Conservation (phyloP, 768 basidiomycete genomes). For the Tulasnella sp. region DNA sequence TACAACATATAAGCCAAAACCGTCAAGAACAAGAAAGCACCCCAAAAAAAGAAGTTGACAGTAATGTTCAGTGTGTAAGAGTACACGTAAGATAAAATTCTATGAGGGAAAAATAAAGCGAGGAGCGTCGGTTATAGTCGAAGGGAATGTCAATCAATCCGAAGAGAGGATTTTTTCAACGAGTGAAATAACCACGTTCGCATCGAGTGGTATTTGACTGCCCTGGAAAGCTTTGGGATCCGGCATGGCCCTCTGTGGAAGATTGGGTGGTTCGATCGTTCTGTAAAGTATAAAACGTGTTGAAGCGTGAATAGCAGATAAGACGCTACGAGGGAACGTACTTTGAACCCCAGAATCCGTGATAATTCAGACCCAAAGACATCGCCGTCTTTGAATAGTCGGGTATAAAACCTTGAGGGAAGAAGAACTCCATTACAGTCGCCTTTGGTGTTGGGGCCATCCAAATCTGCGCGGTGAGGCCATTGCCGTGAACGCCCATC, state of each 20-base stretch:
- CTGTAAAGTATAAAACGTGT: slow-evolving; percentile 28
- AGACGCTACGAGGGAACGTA: slow-evolving; percentile 25
- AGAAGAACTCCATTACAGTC: slow-evolving; percentile 90
- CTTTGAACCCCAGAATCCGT: slow-evolving; percentile 71
- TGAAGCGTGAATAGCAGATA: background rate
- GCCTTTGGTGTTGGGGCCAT: slow-evolving; percentile 74
- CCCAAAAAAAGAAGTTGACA: no score
- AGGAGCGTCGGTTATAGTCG: no score
- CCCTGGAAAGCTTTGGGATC: slow-evolving; percentile 84
- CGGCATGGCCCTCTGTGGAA: slow-evolving; percentile 59
- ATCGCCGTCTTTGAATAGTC: slow-evolving; percentile 47
- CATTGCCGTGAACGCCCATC: slow-evolving; percentile 93
- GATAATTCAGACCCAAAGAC: slow-evolving; percentile 38
- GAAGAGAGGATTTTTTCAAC: no score
- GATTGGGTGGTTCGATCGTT: slow-evolving; percentile 57
- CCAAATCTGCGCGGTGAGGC: slow-evolving; percentile 77
- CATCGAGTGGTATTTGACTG: slow-evolving; percentile 74
- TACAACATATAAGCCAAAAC: no score
- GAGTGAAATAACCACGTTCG: slow-evolving; percentile 48
- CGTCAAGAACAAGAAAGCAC: no score
- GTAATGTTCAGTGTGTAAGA: no score
- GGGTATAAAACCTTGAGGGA: slow-evolving; percentile 66
- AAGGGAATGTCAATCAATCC: no score
- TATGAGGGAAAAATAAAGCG: no score
- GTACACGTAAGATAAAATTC: no score